Conservation (phyloP, 129 eudicot genomes). For the Silybum marianum region DNA sequence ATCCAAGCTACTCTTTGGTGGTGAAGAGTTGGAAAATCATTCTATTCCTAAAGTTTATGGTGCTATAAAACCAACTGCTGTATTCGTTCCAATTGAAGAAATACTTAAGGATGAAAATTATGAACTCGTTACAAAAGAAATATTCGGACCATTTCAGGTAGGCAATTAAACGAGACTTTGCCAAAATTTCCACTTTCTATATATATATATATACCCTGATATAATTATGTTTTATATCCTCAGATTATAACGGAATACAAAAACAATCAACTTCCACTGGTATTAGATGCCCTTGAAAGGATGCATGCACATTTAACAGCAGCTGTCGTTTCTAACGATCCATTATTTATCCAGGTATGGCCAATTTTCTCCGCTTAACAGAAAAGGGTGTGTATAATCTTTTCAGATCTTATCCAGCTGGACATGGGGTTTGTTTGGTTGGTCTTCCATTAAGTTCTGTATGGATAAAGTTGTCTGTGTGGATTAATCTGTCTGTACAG, state of each 20-base stretch:
- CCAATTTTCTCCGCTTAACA: neutral
- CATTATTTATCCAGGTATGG: conserved; percentile 75
- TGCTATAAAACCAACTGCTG: conserved; percentile 93
- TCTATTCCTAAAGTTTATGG: conserved; percentile 83
- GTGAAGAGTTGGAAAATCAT: conserved; percentile 81
- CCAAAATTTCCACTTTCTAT: neutral
- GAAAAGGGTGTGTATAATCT: too few relatives aligned
- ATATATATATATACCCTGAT: neutral
- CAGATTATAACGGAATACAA: conserved; percentile 92
- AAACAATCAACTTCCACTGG: conserved; percentile 75
- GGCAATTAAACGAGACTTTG: neutral
- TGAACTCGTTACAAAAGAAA: conserved; percentile 86
- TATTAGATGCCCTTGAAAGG: conserved; percentile 79
- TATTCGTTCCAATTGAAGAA: conserved; percentile 87
- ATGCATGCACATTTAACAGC: conserved; percentile 99
- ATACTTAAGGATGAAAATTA: conserved; percentile 71
- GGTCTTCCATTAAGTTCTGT: too few relatives aligned
- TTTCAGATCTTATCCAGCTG: too few relatives aligned
- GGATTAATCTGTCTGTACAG: too few relatives aligned
- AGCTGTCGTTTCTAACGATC: conserved; percentile 93
- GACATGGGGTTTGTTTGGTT: too few relatives aligned
- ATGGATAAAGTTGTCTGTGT: too few relatives aligned
- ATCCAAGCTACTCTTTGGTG: conserved; percentile 87
- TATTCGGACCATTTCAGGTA: conserved; percentile 99
- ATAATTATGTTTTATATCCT: neutral